Percentiles rank a stretch among this genome's conserved stretches.
These are phyloP conservation scores for Boletus huronensis DNA, from an alignment of 768 basidiomycete genomes.

Conservation along the genomic window DNA sequence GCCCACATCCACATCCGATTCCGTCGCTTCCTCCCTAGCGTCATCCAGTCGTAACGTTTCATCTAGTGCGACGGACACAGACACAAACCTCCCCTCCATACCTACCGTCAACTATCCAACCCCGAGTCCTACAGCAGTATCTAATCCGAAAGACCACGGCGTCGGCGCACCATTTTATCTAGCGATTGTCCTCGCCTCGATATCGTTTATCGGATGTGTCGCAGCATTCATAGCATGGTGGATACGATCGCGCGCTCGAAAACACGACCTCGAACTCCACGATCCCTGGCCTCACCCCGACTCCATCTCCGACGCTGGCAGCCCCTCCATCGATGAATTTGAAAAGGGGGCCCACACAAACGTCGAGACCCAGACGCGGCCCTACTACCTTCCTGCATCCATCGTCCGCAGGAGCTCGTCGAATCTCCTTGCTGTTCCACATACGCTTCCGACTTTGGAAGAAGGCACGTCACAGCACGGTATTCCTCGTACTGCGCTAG, in stretches of 20 bases:
- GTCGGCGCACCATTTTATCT: slow-evolving; percentile 45
- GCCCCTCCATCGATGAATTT: neutral
- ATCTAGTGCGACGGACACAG: slow-evolving; percentile 10
- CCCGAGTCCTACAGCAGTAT: slow-evolving; percentile 21
- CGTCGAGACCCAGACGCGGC: slow-evolving; percentile 18
- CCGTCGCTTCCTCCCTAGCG: neutral
- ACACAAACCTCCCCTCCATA: slow-evolving; percentile 21
- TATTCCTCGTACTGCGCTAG: neutral
- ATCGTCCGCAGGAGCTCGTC: slow-evolving; percentile 17
- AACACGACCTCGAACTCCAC: slow-evolving; percentile 31
- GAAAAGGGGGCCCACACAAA: neutral
- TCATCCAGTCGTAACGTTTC: slow-evolving; percentile 8
- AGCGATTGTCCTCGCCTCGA: slow-evolving; percentile 45
- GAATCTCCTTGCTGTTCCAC: slow-evolving; percentile 18
- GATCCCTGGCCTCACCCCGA: slow-evolving; percentile 35
- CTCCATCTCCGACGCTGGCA: slow-evolving; percentile 2
- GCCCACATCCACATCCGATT: neutral
- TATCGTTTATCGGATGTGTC: slow-evolving; percentile 44
- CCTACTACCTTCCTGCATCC: slow-evolving; percentile 25
- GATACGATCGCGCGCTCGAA: slow-evolving; percentile 40
- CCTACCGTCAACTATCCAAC: slow-evolving; percentile 23
- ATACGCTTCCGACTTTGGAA: slow-evolving; percentile 6
- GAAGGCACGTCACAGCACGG: slow-evolving; percentile 5
- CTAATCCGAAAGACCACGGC: slow-evolving; percentile 20
- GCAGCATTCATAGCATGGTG: slow-evolving; percentile 48